These are phyloP conservation scores for Metschnikowia corniflorae DNA, from an alignment of 805 yeast species.

Conservation along the genomic window DNA sequence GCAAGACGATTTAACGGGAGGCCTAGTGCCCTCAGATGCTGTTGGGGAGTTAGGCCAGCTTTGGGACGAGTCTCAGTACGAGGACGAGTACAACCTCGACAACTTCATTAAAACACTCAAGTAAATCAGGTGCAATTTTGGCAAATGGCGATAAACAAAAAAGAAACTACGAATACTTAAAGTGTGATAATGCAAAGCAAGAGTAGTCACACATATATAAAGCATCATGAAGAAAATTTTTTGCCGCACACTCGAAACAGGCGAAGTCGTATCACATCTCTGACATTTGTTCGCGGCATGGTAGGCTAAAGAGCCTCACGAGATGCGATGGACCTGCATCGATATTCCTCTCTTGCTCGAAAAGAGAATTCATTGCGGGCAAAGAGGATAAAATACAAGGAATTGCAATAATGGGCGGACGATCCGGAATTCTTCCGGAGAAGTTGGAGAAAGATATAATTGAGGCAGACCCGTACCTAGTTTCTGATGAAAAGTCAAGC, in stretches of 20 bases:
- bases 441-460: slow-evolving; percentile 50
- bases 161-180: too few species aligned
- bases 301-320: too few species aligned
- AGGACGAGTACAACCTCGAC: slow-evolving; percentile 94
- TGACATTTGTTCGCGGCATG: slow-evolving; percentile 1
- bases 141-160: not conserved
- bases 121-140: slow-evolving; percentile 15
- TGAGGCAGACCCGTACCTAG: slow-evolving; percentile 58
- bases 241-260: too few species aligned
- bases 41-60: slow-evolving; percentile 86
- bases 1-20: slow-evolving; percentile 67
- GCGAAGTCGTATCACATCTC: too few species aligned
- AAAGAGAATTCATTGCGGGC: too few species aligned
- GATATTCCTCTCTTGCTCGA: too few species aligned
- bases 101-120: slow-evolving; percentile 80
- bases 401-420: slow-evolving; percentile 5
- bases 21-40: slow-evolving; percentile 70
- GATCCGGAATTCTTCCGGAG: slow-evolving; percentile 15
- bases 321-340: too few species aligned
- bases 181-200: too few species aligned
- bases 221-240: too few species aligned
- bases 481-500: slow-evolving; percentile 70
- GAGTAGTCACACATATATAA: too few species aligned
- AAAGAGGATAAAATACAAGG: too few species aligned
- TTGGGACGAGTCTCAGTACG: slow-evolving; percentile 96